phyloP scores from a whole-genome alignment of 305 asterid genomes.

The Plantago rigida region DNA sequence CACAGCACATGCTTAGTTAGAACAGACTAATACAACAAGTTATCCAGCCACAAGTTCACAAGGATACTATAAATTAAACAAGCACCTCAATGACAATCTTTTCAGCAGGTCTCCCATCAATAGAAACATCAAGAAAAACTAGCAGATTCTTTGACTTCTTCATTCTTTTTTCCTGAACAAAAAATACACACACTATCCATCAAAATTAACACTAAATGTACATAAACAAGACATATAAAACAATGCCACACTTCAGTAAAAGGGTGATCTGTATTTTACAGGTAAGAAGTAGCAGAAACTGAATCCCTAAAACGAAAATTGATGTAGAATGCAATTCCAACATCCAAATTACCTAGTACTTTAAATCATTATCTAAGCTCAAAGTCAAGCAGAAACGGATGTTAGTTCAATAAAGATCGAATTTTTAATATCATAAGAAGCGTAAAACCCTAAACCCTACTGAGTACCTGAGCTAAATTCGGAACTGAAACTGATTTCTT shows the following conservation, averaged over 20 bases:
- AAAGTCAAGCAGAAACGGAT: no score
- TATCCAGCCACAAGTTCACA: background rate
- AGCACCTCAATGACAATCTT: conserved; percentile 69
- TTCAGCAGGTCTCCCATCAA: conserved; percentile 60
- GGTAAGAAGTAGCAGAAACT: no score
- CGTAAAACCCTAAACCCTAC: conserved; percentile 43
- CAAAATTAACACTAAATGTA: background rate
- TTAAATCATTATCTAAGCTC: no score
- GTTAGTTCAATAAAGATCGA: no score
- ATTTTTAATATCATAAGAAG: background rate
- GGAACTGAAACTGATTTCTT: background rate
- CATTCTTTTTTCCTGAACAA: conserved; percentile 34
- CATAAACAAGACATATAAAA: conserved; percentile 2
- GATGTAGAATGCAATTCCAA: no score
- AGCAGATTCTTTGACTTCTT: conserved; percentile 53
- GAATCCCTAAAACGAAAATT: no score
- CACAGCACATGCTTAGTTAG: conserved; percentile 19
- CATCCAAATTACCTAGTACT: no score
- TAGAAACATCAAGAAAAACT: conserved; percentile 68
- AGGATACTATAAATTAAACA: conserved; percentile 7
- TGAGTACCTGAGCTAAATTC: background rate
- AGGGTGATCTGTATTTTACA: no score
- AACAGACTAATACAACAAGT: background rate
- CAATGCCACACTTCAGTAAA: background rate
- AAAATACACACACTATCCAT: background rate